These are phyloP conservation scores for Termitomyces eurrhizus DNA, from an alignment of 768 basidiomycete species.

Conservation along the genomic window DNA sequence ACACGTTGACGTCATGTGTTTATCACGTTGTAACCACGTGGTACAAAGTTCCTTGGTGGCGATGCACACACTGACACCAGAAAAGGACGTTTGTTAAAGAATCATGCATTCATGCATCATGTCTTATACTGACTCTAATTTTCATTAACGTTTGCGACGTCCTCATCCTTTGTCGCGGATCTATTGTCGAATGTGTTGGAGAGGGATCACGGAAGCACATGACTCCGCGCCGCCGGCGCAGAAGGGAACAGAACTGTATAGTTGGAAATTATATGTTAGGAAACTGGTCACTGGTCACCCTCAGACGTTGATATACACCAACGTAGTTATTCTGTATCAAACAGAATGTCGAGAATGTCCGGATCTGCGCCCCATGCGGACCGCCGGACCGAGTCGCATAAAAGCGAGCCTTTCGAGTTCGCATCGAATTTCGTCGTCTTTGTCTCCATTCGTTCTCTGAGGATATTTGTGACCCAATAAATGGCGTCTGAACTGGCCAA, in stretches of 20 bases:
- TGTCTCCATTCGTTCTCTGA: background rate
- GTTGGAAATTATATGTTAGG: no score
- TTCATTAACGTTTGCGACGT: background rate
- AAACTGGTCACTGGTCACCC: no score
- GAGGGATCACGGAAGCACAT: no score
- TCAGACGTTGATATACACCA: no score
- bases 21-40: slow-evolving; percentile 16
- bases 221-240: no score
- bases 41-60: slow-evolving; percentile 10
- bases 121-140: background rate
- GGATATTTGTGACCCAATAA: background rate
- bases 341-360: background rate
- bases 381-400: slow-evolving; percentile 13
- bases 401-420: background rate
- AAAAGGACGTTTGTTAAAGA: background rate
- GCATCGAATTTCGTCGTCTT: background rate
- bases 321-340: no score
- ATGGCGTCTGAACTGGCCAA: slow-evolving; percentile 46
- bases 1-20: slow-evolving; percentile 22
- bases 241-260: no score
- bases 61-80: slow-evolving; percentile 6
- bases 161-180: background rate
- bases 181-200: no score
- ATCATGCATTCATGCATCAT: background rate
- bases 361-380: slow-evolving; percentile 6